Percentiles rank a stretch among this genome's conserved stretches.
These are phyloP conservation scores for Talaromyces sp. DNA, from an alignment of 2,329 filamentous ascomycete genomes.

Conservation along the genomic window DNA sequence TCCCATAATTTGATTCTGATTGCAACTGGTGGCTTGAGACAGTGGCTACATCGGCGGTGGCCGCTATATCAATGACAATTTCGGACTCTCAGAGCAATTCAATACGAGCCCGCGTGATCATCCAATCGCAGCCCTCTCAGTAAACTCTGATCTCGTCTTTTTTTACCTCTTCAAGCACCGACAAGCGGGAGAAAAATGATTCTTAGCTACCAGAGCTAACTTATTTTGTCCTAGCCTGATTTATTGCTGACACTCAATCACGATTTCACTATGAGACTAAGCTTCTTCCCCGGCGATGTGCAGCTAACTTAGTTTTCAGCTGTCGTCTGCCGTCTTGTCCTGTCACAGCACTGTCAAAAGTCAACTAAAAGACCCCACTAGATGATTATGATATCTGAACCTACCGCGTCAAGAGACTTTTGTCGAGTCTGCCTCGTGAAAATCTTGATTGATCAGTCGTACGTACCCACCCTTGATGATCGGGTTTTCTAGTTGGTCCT, in stretches of 20 bases:
- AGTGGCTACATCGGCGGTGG: slow-evolving; percentile 10
- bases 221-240: not conserved
- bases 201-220: not conserved
- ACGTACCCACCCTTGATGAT: not conserved
- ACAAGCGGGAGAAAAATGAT: not conserved
- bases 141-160: not conserved
- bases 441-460: slow-evolving; percentile 3
- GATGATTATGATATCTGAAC: not conserved
- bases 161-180: not conserved
- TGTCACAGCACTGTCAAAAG: not conserved
- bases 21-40: slow-evolving; percentile 1
- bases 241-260: not conserved
- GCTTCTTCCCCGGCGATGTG: not conserved
- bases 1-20: not conserved
- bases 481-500: not conserved
- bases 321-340: not conserved
- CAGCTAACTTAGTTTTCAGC: slow-evolving; percentile 10
- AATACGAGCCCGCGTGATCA: slow-evolving; percentile 7
- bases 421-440: slow-evolving; percentile 4
- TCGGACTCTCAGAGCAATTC: not conserved
- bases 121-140: not conserved
- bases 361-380: not conserved
- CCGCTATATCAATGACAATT: not conserved
- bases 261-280: not conserved
- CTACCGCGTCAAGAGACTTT: not conserved